Base-by-base conservation (phyloP, 495 filamentous ascomycete genomes). In the Neurospora africana region DNA sequence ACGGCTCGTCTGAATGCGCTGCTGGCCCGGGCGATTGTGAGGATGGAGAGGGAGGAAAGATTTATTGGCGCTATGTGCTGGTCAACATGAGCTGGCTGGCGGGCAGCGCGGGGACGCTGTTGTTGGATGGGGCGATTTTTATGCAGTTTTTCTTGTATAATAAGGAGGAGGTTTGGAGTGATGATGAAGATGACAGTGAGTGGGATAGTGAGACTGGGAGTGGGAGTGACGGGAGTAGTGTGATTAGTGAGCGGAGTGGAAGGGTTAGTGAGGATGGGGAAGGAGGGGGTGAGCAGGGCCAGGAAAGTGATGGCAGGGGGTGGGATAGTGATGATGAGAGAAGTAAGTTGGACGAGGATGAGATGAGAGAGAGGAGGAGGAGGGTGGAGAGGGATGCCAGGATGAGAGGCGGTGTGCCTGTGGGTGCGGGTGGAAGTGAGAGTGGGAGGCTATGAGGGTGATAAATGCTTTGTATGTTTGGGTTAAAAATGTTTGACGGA, bases 1-100 rank as follows among this genome's bases (percentile, higher is more conserved):
- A 92, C 23, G 53, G 53, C 15, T 65, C 53, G 23, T 91, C 95
- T 5, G 79, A 83, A 40, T 90, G 88, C 75, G 79, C 70, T 10
- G 80, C 74, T 5, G 76, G 75, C 19, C 74, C 77, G 43, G 78
- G 78, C 15, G 73, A 80, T 13, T 91, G 91, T 79, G 73, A 73
- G 33, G 78, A 80, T 5, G 89, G 89, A 5, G 90, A 93, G 76
- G 84, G 84, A 0, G 73, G 75, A 10, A 75, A 70, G 8, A 78
- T 92, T 23, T 98, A 97, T 81, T 86, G 87, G 41, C 83, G 84
- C 70, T 97, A 98, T 82, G 88, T 98, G 7, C 82, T 92, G 7
- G 91, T 98, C 21, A 99, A 99, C 81, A 76, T 91, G 36, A 92
- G 89, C 7, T 99, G 95, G 95, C 72, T 99, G 76, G 83, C 94